Conservation (phyloP, 2,329 filamentous ascomycete genomes). For the Basipetospora chlamydospora region DNA sequence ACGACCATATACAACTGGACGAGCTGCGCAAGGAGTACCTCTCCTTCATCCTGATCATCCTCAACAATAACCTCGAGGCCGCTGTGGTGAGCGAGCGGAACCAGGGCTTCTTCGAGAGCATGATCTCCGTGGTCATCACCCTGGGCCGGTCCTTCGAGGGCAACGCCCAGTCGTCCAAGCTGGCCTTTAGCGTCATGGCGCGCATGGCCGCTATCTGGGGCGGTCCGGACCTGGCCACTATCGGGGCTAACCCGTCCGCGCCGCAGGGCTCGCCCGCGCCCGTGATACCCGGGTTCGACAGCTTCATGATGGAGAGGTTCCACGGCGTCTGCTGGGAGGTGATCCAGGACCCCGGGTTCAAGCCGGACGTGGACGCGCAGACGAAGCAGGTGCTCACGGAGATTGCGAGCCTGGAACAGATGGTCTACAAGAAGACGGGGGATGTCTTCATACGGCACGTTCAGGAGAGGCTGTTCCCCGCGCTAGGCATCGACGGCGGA, state of each 20-base stretch:
- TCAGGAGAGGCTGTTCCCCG: slow-evolving; percentile 47
- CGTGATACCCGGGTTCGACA: slow-evolving; percentile 73
- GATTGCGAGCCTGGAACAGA: slow-evolving; percentile 74
- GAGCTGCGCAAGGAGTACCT: slow-evolving; percentile 89
- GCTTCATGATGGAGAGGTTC: slow-evolving; percentile 79
- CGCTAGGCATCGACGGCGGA: slow-evolving; percentile 46
- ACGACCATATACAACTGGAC: slow-evolving; percentile 87
- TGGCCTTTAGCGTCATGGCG: slow-evolving; percentile 70
- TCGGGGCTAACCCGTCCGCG: slow-evolving; percentile 34
- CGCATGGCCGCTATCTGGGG: slow-evolving; percentile 85
- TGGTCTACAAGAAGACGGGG: slow-evolving; percentile 82
- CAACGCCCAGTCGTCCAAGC: slow-evolving; percentile 44
- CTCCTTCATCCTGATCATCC: slow-evolving; percentile 80
- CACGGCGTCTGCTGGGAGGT: slow-evolving; percentile 85
- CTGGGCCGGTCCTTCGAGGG: slow-evolving; percentile 64
- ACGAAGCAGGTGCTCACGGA: slow-evolving; percentile 78
- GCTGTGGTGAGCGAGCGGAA: slow-evolving; percentile 85
- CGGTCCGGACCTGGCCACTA: slow-evolving; percentile 58
- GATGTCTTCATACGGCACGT: slow-evolving; percentile 61
- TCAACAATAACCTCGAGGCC: slow-evolving; percentile 77
- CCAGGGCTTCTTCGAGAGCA: slow-evolving; percentile 75
- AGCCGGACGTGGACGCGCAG: slow-evolving; percentile 68
- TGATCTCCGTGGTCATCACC: slow-evolving; percentile 73
- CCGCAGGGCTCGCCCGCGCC: slow-evolving; percentile 37
- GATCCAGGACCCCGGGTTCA: slow-evolving; percentile 64